A percentile compares a stretch with the other conserved stretches of the same genome.
Conservation (phyloP, 2,329 filamentous ascomycete genomes). For the Corniculantispora saksenae region DNA sequence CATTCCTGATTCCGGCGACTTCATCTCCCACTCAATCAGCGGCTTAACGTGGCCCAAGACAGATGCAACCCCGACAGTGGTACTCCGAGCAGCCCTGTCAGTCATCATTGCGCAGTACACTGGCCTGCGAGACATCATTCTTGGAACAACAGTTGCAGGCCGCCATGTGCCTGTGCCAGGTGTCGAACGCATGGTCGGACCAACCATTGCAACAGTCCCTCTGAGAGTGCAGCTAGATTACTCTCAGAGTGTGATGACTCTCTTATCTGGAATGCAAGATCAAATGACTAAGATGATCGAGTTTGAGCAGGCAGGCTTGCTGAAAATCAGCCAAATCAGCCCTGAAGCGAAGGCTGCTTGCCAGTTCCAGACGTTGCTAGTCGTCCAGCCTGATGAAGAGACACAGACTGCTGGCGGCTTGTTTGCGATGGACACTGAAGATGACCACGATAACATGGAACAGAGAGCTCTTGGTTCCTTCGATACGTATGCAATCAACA, state of each 20-base stretch:
- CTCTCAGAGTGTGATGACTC: neutral
- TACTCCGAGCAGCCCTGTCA: conserved; percentile 30
- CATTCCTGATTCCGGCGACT: conserved; percentile 16
- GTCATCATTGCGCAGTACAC: conserved; percentile 40
- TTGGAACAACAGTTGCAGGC: conserved; percentile 30
- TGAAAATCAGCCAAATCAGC: conserved; percentile 29
- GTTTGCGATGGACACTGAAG: conserved; percentile 10
- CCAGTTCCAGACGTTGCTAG: conserved; percentile 24
- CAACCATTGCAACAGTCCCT: conserved; percentile 32
- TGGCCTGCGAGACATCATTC: conserved; percentile 33
- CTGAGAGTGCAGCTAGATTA: conserved; percentile 22
- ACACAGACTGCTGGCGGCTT: neutral
- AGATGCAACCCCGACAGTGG: conserved; percentile 25
- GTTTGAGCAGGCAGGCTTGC: conserved; percentile 32
- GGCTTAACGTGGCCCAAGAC: neutral
- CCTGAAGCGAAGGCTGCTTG: conserved; percentile 15
- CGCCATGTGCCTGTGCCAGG: conserved; percentile 29
- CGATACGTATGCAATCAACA: conserved; percentile 22
- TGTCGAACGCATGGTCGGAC: conserved; percentile 30
- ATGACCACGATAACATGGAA: conserved; percentile 3
- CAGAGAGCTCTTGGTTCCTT: conserved; percentile 19
- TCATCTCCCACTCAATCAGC: neutral
- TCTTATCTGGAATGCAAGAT: conserved; percentile 26
- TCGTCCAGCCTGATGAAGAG: conserved; percentile 21
- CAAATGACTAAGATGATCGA: conserved; percentile 29